Percentiles rank a stretch among this genome's conserved stretches.
phyloP scores from a whole-genome alignment of 495 filamentous ascomycete genomes.

The Aspergillus homomorphus region DNA sequence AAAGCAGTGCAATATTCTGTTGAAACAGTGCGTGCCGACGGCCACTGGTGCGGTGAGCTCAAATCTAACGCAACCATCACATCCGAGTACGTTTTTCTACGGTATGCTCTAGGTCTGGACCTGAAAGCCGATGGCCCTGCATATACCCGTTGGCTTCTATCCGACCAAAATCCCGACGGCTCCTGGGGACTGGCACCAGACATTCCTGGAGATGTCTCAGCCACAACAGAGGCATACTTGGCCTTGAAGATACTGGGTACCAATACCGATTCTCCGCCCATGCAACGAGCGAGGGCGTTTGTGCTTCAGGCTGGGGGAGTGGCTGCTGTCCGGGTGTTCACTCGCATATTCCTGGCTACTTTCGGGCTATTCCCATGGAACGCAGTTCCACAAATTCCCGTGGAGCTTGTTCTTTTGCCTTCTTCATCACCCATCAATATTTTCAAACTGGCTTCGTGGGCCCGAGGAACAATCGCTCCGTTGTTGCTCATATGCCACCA shows the following conservation, averaged over 20 bases:
- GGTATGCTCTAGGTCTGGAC: slow-evolving; percentile 27
- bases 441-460: slow-evolving; percentile 37
- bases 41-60: slow-evolving; percentile 39
- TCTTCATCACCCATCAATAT: slow-evolving; percentile 32
- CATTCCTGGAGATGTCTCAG: slow-evolving; percentile 37
- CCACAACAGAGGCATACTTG: slow-evolving; percentile 38
- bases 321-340: slow-evolving; percentile 37
- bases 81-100: slow-evolving; percentile 36
- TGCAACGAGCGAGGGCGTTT: slow-evolving; percentile 29
- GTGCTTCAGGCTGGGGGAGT: slow-evolving; percentile 33
- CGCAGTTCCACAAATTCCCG: slow-evolving; percentile 36
- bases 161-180: slow-evolving; percentile 34
- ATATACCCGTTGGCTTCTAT: slow-evolving; percentile 20
- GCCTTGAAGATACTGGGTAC: slow-evolving; percentile 40
- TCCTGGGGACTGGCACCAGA: slow-evolving; percentile 39
- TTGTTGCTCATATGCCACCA: slow-evolving; percentile 36
- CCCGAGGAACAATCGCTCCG: slow-evolving; percentile 35
- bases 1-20: neutral
- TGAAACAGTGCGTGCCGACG: slow-evolving; percentile 17
- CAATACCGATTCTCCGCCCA: slow-evolving; percentile 11
- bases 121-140: slow-evolving; percentile 13
- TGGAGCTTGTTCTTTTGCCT: slow-evolving; percentile 40
- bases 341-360: slow-evolving; percentile 35
- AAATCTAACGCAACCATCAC: slow-evolving; percentile 34
- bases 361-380: slow-evolving; percentile 46